phyloP scores from a whole-genome alignment of 345 rosid genomes.

The Physaria fendleri region DNA sequence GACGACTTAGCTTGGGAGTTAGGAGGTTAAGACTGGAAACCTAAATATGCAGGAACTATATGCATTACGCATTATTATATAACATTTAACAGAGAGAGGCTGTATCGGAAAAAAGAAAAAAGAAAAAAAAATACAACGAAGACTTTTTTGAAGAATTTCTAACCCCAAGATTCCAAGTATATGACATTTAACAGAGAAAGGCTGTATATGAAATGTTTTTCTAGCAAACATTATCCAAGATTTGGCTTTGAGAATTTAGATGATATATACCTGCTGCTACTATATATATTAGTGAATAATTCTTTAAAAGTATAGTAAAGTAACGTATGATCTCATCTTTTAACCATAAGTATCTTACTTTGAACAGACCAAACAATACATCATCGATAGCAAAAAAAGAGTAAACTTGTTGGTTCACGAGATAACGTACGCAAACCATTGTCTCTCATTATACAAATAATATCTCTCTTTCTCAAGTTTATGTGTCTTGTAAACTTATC shows the following conservation, averaged over 20 bases:
- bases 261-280: background rate
- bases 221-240: background rate
- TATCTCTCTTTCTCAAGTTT: background rate
- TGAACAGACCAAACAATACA: constrained; percentile 32
- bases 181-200: background rate
- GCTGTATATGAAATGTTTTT: background rate
- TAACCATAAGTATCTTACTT: constrained; percentile 27
- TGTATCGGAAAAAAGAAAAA: too few relatives aligned
- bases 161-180: constrained; percentile 85
- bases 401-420: constrained; percentile 23
- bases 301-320: background rate
- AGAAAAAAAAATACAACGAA: background rate
- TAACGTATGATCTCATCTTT: background rate
- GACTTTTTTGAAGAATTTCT: constrained; percentile 20
- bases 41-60: background rate
- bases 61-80: background rate
- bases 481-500: too few relatives aligned
- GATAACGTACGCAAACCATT: constrained; percentile 20
- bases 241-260: background rate
- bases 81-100: background rate
- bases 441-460: background rate
- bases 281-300: background rate
- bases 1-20: constrained; percentile 1
- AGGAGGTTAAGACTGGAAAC: background rate
- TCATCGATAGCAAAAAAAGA: constrained; percentile 7